Base-by-base conservation (phyloP, 306 rosid genomes). In the Vigna reflexopilosa region DNA sequence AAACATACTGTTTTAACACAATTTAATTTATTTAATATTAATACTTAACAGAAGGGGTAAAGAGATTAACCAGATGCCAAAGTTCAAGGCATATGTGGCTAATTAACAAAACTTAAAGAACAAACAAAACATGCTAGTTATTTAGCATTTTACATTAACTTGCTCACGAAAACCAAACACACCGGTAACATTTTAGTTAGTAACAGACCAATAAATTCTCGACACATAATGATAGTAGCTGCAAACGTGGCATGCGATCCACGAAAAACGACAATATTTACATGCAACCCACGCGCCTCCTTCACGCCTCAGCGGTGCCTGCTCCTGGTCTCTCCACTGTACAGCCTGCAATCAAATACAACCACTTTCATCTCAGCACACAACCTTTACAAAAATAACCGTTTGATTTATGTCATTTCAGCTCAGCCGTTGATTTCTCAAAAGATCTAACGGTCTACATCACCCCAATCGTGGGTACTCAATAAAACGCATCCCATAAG, bases 321-420 rank as follows among this genome's bases (percentile, higher is more conserved):
- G 91, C 96, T 96, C 81, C 90, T 87, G 24, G 88, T 87, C 9
- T 88, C 96, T 0, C 88, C 89, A 16, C 98, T 93, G 88, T 93
- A 96, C 26, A 96, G 88, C 99, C 99, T 96, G 83, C 73, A 3
- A 87, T 77, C 72, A 69, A 78, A 80, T 50, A 28, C 61, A 77
- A 15, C 73, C 71, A 4, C 22, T 6, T 32, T 70, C 56, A 74
- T 77, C n/a, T 26, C 22, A 78, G 38, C 71, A 64, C 71, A 70
- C 34, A 59, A 12, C 38, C 14, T 14, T 6, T 15, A 14, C 1
- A 26, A 14, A 13, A 13, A 9, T 1, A 28, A 12, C 68, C 67
- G 28, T 52, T 59, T 8, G 67, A 59, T 70, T 9, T 0, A 70
- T 5, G 7, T 7, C 0, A 17, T 52, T 2, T 7, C 8, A 52